These are phyloP conservation scores for Calonectria leucothoes DNA, from an alignment of 2,329 filamentous ascomycete genomes.

Conservation along the genomic window DNA sequence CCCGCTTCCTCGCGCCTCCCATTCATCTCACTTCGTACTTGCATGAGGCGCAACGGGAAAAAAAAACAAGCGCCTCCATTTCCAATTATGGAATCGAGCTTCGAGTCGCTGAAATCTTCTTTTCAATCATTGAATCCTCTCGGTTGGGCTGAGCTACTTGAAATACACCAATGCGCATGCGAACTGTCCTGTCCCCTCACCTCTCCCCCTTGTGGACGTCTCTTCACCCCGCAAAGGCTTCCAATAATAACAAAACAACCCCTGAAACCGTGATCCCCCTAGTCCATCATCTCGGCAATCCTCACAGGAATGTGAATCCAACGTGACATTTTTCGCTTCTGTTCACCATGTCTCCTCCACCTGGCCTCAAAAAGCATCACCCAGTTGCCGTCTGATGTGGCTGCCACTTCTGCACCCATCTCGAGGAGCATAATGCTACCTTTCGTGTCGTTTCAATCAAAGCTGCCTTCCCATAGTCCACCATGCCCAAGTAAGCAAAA, in stretches of 20 bases:
- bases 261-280: slow-evolving; percentile 34
- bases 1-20: background rate
- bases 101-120: slow-evolving; percentile 1
- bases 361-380: background rate
- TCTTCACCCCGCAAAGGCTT: slow-evolving; percentile 1
- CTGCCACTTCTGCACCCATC: background rate
- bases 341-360: slow-evolving; percentile 15
- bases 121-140: slow-evolving; percentile 18
- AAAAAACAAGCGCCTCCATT: background rate
- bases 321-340: slow-evolving; percentile 16
- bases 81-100: background rate
- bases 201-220: background rate
- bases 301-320: slow-evolving; percentile 30
- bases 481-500: slow-evolving; percentile 29
- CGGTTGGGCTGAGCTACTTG: slow-evolving; percentile 16
- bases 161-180: slow-evolving; percentile 17
- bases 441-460: slow-evolving; percentile 31
- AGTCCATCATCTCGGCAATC: slow-evolving; percentile 22
- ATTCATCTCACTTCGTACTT: background rate
- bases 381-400: background rate
- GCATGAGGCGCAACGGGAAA: background rate
- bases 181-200: slow-evolving; percentile 6
- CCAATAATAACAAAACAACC: slow-evolving; percentile 30
- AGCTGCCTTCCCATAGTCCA: slow-evolving; percentile 8
- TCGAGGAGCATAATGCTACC: slow-evolving; percentile 11